These are phyloP conservation scores for Teunomyces barrocoloradensis DNA, from an alignment of 805 yeast species.

Conservation along the genomic window DNA sequence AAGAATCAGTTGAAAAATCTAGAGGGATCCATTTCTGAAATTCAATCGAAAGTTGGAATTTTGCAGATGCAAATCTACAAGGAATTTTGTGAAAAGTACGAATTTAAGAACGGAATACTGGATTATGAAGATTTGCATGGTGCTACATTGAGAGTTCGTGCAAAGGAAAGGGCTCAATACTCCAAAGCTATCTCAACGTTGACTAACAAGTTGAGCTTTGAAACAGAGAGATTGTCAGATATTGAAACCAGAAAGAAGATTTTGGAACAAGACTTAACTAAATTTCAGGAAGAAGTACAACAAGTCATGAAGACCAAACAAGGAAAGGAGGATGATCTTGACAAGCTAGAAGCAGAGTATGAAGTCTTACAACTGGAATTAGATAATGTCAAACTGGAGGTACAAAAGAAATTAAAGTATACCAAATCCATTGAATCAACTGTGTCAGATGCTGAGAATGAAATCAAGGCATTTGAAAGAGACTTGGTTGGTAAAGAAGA, in stretches of 20 bases:
- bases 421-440: slow-evolving; percentile 30
- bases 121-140: slow-evolving; percentile 76
- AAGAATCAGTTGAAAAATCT: slow-evolving; percentile 10
- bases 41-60: slow-evolving; percentile 14
- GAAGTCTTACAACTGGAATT: slow-evolving; percentile 17
- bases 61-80: slow-evolving; percentile 48
- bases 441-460: slow-evolving; percentile 37
- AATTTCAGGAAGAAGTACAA: slow-evolving; percentile 32
- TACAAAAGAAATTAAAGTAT: slow-evolving; percentile 19
- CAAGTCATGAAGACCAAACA: slow-evolving; percentile 32
- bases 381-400: neutral
- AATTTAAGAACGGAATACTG: slow-evolving; percentile 50
- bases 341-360: slow-evolving; percentile 26
- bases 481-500: slow-evolving; percentile 47
- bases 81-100: slow-evolving; percentile 54
- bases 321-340: slow-evolving; percentile 21
- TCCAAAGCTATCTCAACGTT: slow-evolving; percentile 60
- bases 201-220: slow-evolving; percentile 62
- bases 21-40: slow-evolving; percentile 20
- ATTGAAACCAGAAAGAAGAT: slow-evolving; percentile 46
- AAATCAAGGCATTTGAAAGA: slow-evolving; percentile 28
- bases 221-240: slow-evolving; percentile 54
- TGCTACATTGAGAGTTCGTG: slow-evolving; percentile 48
- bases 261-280: slow-evolving; percentile 38
- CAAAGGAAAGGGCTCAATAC: slow-evolving; percentile 60